Percentiles rank a stretch among this genome's conserved stretches.
Conservation (phyloP, 345 rosid genomes). For the Hypericum perforatum region DNA sequence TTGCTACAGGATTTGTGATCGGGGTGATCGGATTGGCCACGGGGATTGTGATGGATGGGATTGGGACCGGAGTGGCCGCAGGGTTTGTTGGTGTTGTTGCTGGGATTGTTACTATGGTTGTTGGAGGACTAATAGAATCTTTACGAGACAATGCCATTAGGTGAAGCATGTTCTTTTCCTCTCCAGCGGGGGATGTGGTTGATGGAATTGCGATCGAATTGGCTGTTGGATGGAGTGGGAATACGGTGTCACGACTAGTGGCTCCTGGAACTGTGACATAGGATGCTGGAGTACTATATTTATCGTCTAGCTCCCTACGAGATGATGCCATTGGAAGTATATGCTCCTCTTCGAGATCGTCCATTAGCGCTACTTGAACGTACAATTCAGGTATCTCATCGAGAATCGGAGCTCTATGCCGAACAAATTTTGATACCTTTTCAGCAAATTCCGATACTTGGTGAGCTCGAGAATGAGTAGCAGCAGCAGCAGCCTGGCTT, state of each 20-base stretch:
- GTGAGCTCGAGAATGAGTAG: no score
- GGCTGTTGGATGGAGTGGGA: no score
- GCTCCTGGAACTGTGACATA: no score
- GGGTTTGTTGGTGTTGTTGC: conserved; percentile 33
- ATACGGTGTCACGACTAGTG: no score
- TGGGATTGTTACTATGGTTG: conserved; percentile 45
- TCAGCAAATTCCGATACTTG: conserved; percentile 19
- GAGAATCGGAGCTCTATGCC: conserved; percentile 11
- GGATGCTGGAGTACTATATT: no score
- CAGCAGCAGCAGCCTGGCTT: conserved; percentile 12
- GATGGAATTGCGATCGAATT: no score
- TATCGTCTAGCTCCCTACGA: conserved; percentile 26
- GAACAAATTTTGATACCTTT: conserved; percentile 16
- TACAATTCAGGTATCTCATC: conserved; percentile 20
- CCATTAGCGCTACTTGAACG: conserved; percentile 17
- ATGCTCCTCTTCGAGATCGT: conserved; percentile 9
- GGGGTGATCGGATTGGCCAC: conserved; percentile 31
- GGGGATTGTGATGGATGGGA: conserved; percentile 27
- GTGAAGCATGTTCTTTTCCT: no score
- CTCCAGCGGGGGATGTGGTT: no score
- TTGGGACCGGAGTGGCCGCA: conserved; percentile 18
- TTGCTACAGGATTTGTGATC: conserved; percentile 31
- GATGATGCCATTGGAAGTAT: conserved; percentile 18
- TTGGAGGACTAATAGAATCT: conserved; percentile 35
- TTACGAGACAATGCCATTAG: conserved; percentile 23